Conservation (phyloP, 2,329 filamentous ascomycete genomes). For the Epichloe glyceriae region DNA sequence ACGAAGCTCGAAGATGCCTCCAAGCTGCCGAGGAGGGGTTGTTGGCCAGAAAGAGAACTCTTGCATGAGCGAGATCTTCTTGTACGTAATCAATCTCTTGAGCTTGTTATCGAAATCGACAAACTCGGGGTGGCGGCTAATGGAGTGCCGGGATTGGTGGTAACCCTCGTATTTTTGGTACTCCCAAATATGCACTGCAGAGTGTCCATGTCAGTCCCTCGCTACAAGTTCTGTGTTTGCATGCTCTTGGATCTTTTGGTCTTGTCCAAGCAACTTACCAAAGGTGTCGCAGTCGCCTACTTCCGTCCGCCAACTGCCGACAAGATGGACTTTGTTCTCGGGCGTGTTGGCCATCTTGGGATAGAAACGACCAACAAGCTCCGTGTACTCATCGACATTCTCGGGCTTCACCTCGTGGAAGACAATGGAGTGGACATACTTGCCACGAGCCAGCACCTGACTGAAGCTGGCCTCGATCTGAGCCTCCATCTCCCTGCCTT, state of each 20-base stretch:
- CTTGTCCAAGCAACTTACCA: constrained; percentile 40
- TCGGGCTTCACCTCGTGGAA: constrained; percentile 94
- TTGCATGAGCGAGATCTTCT: constrained; percentile 90
- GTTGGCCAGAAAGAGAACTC: constrained; percentile 99
- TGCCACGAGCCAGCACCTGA: constrained; percentile 85
- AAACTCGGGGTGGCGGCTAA: constrained; percentile 73
- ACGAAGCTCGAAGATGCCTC: constrained; percentile 87
- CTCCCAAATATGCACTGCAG: constrained; percentile 93
- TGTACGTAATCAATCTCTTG: constrained; percentile 70
- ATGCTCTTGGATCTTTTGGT: background rate
- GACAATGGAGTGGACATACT: constrained; percentile 97
- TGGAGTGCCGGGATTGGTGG: constrained; percentile 78
- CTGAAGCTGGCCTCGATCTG: constrained; percentile 96
- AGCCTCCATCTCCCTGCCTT: constrained; percentile 84
- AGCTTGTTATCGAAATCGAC: constrained; percentile 73
- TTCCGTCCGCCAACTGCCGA: constrained; percentile 96
- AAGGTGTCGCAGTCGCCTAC: constrained; percentile 97
- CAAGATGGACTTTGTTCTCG: constrained; percentile 88
- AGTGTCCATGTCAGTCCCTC: background rate
- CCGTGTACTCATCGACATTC: constrained; percentile 87
- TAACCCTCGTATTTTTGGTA: constrained; percentile 96
- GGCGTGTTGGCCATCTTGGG: constrained; percentile 72
- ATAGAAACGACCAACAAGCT: constrained; percentile 84
- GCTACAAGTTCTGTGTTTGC: background rate
- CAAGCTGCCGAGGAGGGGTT: constrained; percentile 74